These are phyloP conservation scores for Helicostylum pulchrum DNA, from an alignment of 192 early-diverging fungal genomes.

Conservation along the genomic window DNA sequence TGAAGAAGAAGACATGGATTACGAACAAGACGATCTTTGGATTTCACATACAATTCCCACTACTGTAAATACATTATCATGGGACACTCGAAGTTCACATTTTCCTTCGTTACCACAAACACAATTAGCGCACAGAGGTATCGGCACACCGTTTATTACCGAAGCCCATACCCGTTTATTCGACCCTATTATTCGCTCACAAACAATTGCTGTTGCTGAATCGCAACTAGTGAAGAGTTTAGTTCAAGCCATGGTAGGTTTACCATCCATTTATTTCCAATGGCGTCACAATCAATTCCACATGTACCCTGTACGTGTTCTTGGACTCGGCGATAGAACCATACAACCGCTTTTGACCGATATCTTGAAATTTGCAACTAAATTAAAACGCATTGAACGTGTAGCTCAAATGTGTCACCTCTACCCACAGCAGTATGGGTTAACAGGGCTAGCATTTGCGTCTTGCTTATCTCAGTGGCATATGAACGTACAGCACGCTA, in stretches of 20 bases:
- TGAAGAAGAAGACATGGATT: neutral
- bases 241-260: slow-evolving; percentile 13
- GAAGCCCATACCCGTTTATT: neutral
- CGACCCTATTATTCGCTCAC: slow-evolving; percentile 3
- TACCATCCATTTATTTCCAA: slow-evolving; percentile 15
- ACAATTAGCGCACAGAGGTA: neutral
- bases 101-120: neutral
- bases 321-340: slow-evolving; percentile 8
- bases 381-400: slow-evolving; percentile 30
- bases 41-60: neutral
- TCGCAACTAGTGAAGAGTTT: slow-evolving; percentile 9
- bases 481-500: slow-evolving; percentile 32
- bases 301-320: slow-evolving; percentile 6
- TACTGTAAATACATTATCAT: neutral
- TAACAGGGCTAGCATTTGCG: slow-evolving; percentile 38
- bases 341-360: neutral
- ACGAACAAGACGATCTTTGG: slow-evolving; percentile 10
- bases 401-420: slow-evolving; percentile 27
- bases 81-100: neutral
- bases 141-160: slow-evolving; percentile 12
- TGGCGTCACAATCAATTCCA: slow-evolving; percentile 2
- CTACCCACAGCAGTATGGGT: slow-evolving; percentile 32
- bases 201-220: neutral
- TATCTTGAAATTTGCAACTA: slow-evolving; percentile 22
- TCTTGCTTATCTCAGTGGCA: slow-evolving; percentile 32